Base-by-base conservation (phyloP, 179 eudicot genomes). In the Camellia oleifera region DNA sequence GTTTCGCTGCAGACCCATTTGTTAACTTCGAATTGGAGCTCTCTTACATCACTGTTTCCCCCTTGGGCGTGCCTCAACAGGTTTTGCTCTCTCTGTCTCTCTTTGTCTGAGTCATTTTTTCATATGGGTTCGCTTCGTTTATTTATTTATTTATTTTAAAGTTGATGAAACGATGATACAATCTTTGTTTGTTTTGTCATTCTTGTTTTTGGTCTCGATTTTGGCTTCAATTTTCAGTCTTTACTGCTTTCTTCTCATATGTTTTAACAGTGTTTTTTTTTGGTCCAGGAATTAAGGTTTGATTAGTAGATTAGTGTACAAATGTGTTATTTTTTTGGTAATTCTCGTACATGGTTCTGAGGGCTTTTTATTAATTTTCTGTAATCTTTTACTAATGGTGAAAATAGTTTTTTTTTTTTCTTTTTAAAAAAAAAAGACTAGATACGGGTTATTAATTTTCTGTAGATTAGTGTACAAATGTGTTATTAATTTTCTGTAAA, bases 21-120 rank as follows among this genome's bases (percentile, higher is more conserved):
- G 83, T 54, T 20, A 20, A 81, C 70, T 85, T 75, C 57, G 54
- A 82, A 2, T 87, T 94, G 75, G 88, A 83, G 65, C 83, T 85
- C 79, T 85, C 98, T 79, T 94, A 92, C 84, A 89, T 89, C 74
- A 90, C 90, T 54, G 88, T 85, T 56, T 91, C 97, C 80, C 95
- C 98, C 53, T 86, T 94, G 79, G 98, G 95, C 69, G 86, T 89
- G 73, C 84, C 91, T 75, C 97, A 93, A 76, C 92, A 90, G 97
- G 98, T 93, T 67, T 23, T 18, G 44, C 50, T 75, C 76, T 57
- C 45, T 64, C 77, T 57, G 9, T 14, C 42, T 70, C 20, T 56
- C 72, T 67, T n/a, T 67, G 72, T 48, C 52, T 68, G 0, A 20
- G 32, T 50, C 56, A 15, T 45, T 20, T 63, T 40, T 54, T 70